Percentiles rank a stretch among this genome's conserved stretches.
These are phyloP conservation scores for Cryomyces antarcticus DNA, from an alignment of 495 filamentous ascomycete genomes.

Conservation along the genomic window DNA sequence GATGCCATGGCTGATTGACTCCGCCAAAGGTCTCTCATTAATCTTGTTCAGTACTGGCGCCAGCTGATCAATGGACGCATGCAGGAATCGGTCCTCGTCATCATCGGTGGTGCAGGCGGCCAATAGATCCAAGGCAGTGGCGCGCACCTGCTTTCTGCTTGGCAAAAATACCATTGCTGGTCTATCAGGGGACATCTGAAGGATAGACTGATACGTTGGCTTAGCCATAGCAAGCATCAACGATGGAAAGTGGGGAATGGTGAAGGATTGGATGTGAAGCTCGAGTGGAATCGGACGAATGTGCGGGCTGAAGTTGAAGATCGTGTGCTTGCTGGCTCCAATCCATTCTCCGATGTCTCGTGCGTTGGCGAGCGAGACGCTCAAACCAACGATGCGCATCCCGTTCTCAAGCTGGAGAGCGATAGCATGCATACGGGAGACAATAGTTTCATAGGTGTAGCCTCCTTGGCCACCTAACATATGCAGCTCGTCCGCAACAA, in stretches of 20 bases:
- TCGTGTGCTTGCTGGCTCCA: conserved; percentile 93
- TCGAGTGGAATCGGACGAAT: conserved; percentile 74
- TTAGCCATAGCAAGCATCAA: conserved; percentile 97
- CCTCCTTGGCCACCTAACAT: conserved; percentile 81
- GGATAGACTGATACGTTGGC: conserved; percentile 68
- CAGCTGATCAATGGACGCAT: conserved; percentile 62
- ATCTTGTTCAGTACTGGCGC: conserved; percentile 60
- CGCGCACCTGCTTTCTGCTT: conserved; percentile 73
- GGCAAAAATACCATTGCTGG: conserved; percentile 83
- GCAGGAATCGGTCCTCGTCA: conserved; percentile 82
- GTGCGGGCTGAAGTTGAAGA: conserved; percentile 94
- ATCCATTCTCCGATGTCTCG: conserved; percentile 97
- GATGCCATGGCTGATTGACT: conserved; percentile 86
- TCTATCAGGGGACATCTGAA: conserved; percentile 69
- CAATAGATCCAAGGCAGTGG: conserved; percentile 76
- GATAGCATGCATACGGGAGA: conserved; percentile 95
- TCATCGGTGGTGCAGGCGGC: conserved; percentile 70
- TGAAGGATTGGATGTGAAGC: conserved; percentile 87
- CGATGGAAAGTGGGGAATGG: conserved; percentile 90
- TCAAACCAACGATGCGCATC: conserved; percentile 76
- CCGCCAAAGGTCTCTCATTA: conserved; percentile 68
- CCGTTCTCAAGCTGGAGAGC: conserved; percentile 66
- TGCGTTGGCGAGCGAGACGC: conserved; percentile 81
- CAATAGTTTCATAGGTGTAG: conserved; percentile 84
- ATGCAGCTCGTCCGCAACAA: conserved; percentile 93